Base-by-base conservation (phyloP, 106 monocot species). In the Iris macrosiphon region DNA sequence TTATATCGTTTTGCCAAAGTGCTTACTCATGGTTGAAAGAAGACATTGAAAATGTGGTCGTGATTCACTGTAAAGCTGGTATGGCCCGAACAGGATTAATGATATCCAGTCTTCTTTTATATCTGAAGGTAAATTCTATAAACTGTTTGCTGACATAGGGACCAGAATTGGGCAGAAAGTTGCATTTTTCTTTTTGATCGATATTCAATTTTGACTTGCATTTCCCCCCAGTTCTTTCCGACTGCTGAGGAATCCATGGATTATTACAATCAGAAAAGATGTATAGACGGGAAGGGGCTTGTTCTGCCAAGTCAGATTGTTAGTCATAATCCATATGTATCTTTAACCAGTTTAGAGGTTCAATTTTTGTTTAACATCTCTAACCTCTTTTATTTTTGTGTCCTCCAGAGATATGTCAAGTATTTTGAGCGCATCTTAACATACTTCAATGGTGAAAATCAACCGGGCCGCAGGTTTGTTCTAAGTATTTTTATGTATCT, bases 301-400 rank as follows among this genome's bases (percentile, higher is more conserved):
- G 82, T 98, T 73, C 83, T 98, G 14, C 96, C 90, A 71, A 86
- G 86, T 98, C 96, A 98, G 72, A 98, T 98, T 86, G 96, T 98
- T 67, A 90, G 96, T 90, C 41, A n/a, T n/a, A n/a, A n/a, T n/a
- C n/a, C n/a, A n/a, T n/a, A n/a, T n/a, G n/a, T n/a, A n/a, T n/a
- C n/a, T n/a, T n/a, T n/a, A n/a, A n/a, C n/a, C n/a, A n/a, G n/a
- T n/a, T n/a, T n/a, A n/a, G n/a, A n/a, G n/a, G n/a, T n/a, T n/a
- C n/a, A n/a, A n/a, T n/a, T n/a, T n/a, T n/a, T n/a, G n/a, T n/a
- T n/a, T n/a, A n/a, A n/a, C n/a, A n/a, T 32, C 12, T 24, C 49
- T 64, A 74, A 35, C 72, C 31, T 56, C 15, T 68, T 58, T 11
- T 8, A 31, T 62, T 64, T 63, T 64, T 63, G 27, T 57, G 74